Conservation (phyloP, 176 grass and related monocot genomes). For the Poa annua region DNA sequence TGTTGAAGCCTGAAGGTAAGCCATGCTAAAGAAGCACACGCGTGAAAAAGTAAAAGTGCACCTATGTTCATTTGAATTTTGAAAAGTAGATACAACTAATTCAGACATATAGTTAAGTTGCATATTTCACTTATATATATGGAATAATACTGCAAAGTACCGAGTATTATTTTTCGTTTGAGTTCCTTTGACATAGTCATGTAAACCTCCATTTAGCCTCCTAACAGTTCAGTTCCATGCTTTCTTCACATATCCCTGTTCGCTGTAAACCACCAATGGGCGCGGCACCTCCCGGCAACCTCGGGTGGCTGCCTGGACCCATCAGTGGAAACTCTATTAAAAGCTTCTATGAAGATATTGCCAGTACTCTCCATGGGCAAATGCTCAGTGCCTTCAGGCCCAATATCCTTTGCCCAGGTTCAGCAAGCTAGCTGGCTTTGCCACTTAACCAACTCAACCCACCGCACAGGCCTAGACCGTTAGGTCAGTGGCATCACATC, state of each 20-base stretch:
- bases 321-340: too few species aligned
- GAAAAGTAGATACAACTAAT: not conserved
- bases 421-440: too few species aligned
- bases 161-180: not conserved
- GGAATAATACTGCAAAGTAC: not conserved
- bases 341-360: too few species aligned
- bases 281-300: too few species aligned
- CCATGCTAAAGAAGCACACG: not conserved
- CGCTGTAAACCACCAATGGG: not conserved
- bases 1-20: conserved; percentile 25
- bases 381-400: too few species aligned
- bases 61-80: conserved; percentile 13
- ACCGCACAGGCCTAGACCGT: not conserved
- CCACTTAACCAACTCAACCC: not conserved
- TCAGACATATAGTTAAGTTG: not conserved
- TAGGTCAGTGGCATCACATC: conserved; percentile 1
- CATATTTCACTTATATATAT: not conserved
- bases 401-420: too few species aligned
- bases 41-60: not conserved
- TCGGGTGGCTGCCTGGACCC: too few species aligned
- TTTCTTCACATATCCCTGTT: conserved; percentile 42
- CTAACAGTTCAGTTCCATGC: conserved; percentile 18
- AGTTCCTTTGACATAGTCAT: not conserved
- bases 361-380: too few species aligned
- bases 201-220: conserved; percentile 1